Conservation (phyloP, 2,329 filamentous ascomycete species). For the Paecilomyces sp. region DNA sequence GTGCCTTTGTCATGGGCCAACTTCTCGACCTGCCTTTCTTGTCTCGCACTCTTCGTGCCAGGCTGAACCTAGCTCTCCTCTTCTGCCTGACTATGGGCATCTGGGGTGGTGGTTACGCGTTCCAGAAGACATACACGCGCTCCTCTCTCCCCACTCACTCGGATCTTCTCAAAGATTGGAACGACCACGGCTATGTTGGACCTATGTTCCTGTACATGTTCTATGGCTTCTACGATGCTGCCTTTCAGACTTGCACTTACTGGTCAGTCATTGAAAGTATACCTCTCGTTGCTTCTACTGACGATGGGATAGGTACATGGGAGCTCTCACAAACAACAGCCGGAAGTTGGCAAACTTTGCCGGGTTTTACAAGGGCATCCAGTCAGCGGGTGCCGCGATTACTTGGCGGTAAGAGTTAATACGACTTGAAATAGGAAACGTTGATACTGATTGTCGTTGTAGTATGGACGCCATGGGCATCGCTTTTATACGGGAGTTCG, state of each 20-base stretch:
- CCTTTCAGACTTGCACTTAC: constrained; percentile 86
- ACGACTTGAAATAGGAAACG: background rate
- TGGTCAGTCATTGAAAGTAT: constrained; percentile 49
- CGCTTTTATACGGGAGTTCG: constrained; percentile 67
- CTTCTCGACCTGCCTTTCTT: constrained; percentile 56
- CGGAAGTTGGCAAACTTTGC: constrained; percentile 88
- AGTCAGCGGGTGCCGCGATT: constrained; percentile 73
- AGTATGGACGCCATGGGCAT: constrained; percentile 57
- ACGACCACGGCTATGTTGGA: constrained; percentile 59
- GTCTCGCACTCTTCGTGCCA: constrained; percentile 61
- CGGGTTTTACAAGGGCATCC: constrained; percentile 84
- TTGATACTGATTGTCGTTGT: constrained; percentile 25
- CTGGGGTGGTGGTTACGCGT: constrained; percentile 79
- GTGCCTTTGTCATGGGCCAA: constrained; percentile 65
- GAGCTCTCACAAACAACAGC: constrained; percentile 82
- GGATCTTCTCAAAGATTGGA: constrained; percentile 54
- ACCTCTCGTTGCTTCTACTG: background rate
- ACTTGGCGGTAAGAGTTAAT: constrained; percentile 33
- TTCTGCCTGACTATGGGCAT: constrained; percentile 66
- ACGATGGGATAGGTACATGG: constrained; percentile 64
- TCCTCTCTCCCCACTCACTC: constrained; percentile 13
- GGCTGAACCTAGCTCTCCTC: constrained; percentile 53
- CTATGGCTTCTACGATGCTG: constrained; percentile 82
- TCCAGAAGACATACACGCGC: constrained; percentile 57
- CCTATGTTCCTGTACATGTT: constrained; percentile 88